phyloP scores from a whole-genome alignment of 495 filamentous ascomycete genomes.

The Aspergillus sclerotioniger region DNA sequence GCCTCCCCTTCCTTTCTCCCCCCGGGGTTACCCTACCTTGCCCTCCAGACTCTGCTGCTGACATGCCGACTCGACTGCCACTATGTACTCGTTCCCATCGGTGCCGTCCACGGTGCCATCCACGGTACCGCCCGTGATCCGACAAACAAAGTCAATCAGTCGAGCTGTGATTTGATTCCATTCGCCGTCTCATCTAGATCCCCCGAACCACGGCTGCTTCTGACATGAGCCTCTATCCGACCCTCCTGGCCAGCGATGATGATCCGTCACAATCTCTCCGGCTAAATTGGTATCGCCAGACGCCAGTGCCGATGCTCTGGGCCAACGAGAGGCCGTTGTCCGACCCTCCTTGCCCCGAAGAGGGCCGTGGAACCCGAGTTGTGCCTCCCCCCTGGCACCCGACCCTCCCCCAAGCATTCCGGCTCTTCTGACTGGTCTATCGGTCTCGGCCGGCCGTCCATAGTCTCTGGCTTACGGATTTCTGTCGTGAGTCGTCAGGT shows the following conservation, averaged over 20 bases:
- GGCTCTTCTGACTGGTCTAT: conserved; percentile 11
- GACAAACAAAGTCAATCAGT: not conserved
- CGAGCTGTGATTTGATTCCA: not conserved
- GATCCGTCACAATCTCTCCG: conserved; percentile 7
- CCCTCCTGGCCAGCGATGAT: not conserved
- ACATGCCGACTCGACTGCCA: not conserved
- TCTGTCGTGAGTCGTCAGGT: not conserved
- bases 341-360: conserved; percentile 5
- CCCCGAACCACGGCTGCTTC: conserved; percentile 6
- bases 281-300: not conserved
- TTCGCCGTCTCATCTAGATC: not conserved
- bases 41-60: too few relatives aligned
- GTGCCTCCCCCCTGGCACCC: conserved; percentile 9
- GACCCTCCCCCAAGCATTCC: conserved; percentile 10
- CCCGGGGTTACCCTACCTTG: not conserved
- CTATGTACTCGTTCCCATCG: not conserved
- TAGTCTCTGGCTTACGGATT: not conserved
- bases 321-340: conserved; percentile 10
- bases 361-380: conserved; percentile 17
- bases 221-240: conserved; percentile 2
- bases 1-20: not conserved
- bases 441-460: conserved; percentile 17
- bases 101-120: conserved; percentile 8
- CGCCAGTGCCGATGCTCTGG: conserved; percentile 7
- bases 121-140: not conserved